Conservation (phyloP, 202 grass and related monocot genomes). For the Zizania palustris region DNA sequence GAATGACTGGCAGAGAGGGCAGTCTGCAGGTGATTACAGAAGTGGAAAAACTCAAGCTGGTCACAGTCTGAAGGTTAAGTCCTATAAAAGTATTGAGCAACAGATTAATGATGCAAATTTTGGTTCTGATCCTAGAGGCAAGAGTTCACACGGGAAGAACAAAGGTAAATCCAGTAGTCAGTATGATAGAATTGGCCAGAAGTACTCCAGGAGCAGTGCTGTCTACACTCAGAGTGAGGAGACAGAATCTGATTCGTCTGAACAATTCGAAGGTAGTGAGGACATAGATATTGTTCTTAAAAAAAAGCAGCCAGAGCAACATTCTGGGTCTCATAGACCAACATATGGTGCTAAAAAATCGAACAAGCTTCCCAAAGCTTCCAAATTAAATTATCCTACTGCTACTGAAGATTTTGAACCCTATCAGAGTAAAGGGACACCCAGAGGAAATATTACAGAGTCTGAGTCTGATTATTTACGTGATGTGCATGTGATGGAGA, state of each 20-base stretch:
- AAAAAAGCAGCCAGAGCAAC: constrained; percentile 43
- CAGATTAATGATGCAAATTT: constrained; percentile 47
- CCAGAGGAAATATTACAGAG: constrained; percentile 64
- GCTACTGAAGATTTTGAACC: constrained; percentile 60
- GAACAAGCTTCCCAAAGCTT: constrained; percentile 48
- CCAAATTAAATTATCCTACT: constrained; percentile 56
- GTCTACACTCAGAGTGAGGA: constrained; percentile 69
- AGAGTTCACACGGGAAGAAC: constrained; percentile 44
- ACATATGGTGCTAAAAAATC: constrained; percentile 57
- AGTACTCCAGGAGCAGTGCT: constrained; percentile 53
- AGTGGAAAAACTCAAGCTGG: constrained; percentile 44
- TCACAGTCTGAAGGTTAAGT: constrained; percentile 52
- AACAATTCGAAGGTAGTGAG: constrained; percentile 53
- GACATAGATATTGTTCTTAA: constrained; percentile 32
- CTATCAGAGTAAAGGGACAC: constrained; percentile 51
- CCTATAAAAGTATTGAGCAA: constrained; percentile 54
- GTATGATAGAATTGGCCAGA: constrained; percentile 48
- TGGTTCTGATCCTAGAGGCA: constrained; percentile 50
- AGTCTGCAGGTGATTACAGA: constrained; percentile 45
- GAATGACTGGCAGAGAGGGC: constrained; percentile 54
- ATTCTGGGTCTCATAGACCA: constrained; percentile 39
- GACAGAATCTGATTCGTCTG: constrained; percentile 89
- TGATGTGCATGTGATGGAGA: constrained; percentile 60
- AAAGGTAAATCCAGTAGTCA: constrained; percentile 49
- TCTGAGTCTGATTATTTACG: constrained; percentile 50